phyloP scores from a whole-genome alignment of 202 grass and related monocot genomes.

The Bolboschoenoplectus hybrid region DNA sequence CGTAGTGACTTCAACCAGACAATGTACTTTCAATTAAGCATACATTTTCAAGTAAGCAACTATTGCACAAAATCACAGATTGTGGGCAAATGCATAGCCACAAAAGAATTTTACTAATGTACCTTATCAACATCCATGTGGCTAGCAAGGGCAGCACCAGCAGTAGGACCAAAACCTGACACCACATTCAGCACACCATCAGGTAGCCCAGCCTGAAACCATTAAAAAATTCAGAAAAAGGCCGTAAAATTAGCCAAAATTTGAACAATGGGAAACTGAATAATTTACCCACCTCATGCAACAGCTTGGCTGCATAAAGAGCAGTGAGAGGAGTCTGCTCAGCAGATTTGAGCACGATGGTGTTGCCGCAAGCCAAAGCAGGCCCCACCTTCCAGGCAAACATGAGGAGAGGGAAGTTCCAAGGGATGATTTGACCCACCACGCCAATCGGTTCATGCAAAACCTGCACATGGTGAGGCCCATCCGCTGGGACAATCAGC shows the following conservation, averaged over 20 bases:
- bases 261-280: constrained; percentile 3
- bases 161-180: constrained; percentile 89
- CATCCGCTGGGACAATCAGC: constrained; percentile 80
- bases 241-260: not conserved
- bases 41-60: constrained; percentile 1
- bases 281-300: constrained; percentile 65
- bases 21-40: constrained; percentile 11
- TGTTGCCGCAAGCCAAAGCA: constrained; percentile 88
- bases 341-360: constrained; percentile 85
- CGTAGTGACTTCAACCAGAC: not conserved
- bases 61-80: not conserved
- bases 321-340: constrained; percentile 95
- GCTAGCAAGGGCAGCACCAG: constrained; percentile 93
- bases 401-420: constrained; percentile 98
- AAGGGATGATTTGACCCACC: constrained; percentile 88
- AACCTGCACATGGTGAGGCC: constrained; percentile 89
- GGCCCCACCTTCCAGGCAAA: constrained; percentile 93
- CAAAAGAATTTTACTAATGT: constrained; percentile 2
- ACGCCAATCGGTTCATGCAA: constrained; percentile 87
- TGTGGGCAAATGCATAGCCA: not conserved
- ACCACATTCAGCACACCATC: constrained; percentile 85
- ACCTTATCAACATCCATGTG: constrained; percentile 99
- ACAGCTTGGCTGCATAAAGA: constrained; percentile 61
- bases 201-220: constrained; percentile 77
- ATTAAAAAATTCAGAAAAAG: not conserved